Conservation (phyloP, 305 asterid genomes). For the Ajuga reptans region DNA sequence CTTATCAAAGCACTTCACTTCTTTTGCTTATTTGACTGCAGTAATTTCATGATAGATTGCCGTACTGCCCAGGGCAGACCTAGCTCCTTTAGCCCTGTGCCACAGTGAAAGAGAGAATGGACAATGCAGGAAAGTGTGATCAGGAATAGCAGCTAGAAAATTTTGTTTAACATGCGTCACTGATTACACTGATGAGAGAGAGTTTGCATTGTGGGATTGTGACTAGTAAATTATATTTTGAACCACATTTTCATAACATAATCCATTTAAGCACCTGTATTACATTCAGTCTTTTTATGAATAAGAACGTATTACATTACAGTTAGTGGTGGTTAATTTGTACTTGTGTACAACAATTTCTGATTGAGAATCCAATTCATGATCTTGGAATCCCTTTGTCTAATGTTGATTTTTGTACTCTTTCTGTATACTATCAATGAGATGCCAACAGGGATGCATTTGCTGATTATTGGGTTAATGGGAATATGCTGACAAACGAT, state of each 20-base stretch:
- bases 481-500: conserved; percentile 78
- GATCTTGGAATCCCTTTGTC: conserved; percentile 6
- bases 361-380: neutral
- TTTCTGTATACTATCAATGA: conserved; percentile 19
- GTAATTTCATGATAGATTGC: too few relatives aligned
- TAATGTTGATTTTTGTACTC: conserved; percentile 15
- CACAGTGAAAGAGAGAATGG: too few relatives aligned
- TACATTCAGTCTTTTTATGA: too few relatives aligned
- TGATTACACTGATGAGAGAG: neutral
- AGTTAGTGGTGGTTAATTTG: conserved; percentile 9
- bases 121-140: too few relatives aligned
- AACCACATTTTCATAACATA: neutral
- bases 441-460: conserved; percentile 66
- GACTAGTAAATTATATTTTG: neutral
- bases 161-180: neutral
- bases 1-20: too few relatives aligned
- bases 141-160: neutral
- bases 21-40: too few relatives aligned
- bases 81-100: too few relatives aligned
- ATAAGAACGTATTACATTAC: neutral
- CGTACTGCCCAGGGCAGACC: too few relatives aligned
- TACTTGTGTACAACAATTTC: neutral
- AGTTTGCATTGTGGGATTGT: neutral
- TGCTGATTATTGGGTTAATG: conserved; percentile 77
- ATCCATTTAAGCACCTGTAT: neutral